Evolutionary conservation across 768 basidiomycete genomes (phyloP).

Genomic region (Hericium erinaceus): DNA sequence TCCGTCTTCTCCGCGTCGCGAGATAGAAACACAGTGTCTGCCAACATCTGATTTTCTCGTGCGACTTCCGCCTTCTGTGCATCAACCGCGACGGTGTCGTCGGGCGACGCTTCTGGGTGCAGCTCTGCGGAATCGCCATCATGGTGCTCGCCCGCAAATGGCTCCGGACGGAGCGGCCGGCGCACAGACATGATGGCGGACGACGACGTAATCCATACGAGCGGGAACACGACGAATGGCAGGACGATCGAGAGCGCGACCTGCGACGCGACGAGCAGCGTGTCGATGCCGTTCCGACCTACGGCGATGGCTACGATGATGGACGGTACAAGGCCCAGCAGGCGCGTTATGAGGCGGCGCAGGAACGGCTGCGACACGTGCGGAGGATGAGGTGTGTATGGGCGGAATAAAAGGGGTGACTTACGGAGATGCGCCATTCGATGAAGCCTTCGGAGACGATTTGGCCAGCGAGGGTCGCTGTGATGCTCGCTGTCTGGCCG

Average conservation of each 20-base stretch:
- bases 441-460: slow-evolving; percentile 41
- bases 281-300: slow-evolving; percentile 33
- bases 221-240: slow-evolving; percentile 1
- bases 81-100: not conserved
- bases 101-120: too few relatives aligned
- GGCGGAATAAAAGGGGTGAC: slow-evolving; percentile 11
- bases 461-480: slow-evolving; percentile 39
- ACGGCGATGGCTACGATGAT: slow-evolving; percentile 34
- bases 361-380: slow-evolving; percentile 19
- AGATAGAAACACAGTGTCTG: not conserved
- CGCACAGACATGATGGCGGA: not conserved
- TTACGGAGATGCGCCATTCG: slow-evolving; percentile 34
- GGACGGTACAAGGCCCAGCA: slow-evolving; percentile 36
- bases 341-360: slow-evolving; percentile 34
- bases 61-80: not conserved
- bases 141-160: not conserved
- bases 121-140: not conserved
- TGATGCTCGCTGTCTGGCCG: slow-evolving; percentile 42
- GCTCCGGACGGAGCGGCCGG: not conserved
- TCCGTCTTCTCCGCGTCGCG: not conserved
- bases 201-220: slow-evolving; percentile 1
- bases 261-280: slow-evolving; percentile 40
- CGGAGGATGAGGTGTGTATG: not conserved
- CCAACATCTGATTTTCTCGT: not conserved
- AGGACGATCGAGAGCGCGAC: slow-evolving; percentile 28